Conservation (phyloP, 352 stramenopile genomes). For the Phytophthora podocarpi region DNA sequence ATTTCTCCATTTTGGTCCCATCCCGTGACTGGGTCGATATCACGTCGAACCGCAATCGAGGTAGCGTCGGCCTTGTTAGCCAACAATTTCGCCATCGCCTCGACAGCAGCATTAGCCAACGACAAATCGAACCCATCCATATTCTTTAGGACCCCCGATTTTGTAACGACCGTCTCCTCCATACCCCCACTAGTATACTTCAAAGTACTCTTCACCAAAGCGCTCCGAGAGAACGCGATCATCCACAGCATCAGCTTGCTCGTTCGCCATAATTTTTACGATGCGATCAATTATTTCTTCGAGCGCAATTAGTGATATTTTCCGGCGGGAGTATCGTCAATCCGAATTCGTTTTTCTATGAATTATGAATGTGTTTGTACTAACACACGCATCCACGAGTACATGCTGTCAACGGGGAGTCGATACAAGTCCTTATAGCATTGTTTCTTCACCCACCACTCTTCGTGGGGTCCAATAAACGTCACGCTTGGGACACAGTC, state of each 20-base stretch:
- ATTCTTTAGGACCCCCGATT: constrained; percentile 1
- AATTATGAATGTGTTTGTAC: constrained; percentile 1
- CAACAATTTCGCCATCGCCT: constrained; percentile 1
- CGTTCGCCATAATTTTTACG: too few species aligned
- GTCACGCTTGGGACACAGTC: constrained; percentile 2
- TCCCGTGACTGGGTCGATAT: background rate
- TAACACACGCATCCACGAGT: constrained; percentile 8
- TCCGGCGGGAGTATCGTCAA: too few species aligned
- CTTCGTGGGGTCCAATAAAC: background rate
- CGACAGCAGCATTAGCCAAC: background rate
- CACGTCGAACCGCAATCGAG: background rate
- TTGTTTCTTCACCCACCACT: background rate
- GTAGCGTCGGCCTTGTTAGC: too few species aligned
- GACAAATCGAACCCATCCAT: background rate
- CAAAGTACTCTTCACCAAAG: too few species aligned
- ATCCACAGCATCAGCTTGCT: too few species aligned
- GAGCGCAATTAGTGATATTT: too few species aligned
- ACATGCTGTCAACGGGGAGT: constrained; percentile 5
- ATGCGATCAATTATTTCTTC: too few species aligned
- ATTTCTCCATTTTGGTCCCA: constrained; percentile 11
- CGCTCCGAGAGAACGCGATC: too few species aligned
- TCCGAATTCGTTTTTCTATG: background rate
- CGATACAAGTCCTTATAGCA: background rate
- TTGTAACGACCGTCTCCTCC: too few species aligned
- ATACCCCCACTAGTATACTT: too few species aligned